A percentile compares a stretch with the other conserved stretches of the same genome.
phyloP scores from a whole-genome alignment of 176 grass and related monocot genomes.

The Areca catechu region DNA sequence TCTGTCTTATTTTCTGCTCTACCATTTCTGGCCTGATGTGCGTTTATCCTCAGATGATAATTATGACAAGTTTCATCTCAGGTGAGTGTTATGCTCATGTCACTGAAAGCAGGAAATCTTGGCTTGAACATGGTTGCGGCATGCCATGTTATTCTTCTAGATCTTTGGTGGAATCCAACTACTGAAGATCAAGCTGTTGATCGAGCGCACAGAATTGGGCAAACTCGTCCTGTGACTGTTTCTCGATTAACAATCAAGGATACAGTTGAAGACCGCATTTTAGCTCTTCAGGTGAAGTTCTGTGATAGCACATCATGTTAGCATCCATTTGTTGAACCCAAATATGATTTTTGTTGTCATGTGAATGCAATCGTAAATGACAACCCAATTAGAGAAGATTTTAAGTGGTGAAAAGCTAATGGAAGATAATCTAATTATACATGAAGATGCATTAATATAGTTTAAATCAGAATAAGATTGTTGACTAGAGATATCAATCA shows the following conservation, averaged over 20 bases:
- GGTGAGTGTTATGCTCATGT: slow-evolving; percentile 93
- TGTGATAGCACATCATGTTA: not conserved
- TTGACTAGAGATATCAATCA: too few relatives aligned
- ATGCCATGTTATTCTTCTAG: slow-evolving; percentile 88
- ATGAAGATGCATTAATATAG: too few relatives aligned
- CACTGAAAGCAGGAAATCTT: slow-evolving; percentile 83
- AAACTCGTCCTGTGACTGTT: slow-evolving; percentile 76
- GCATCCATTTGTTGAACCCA: not conserved
- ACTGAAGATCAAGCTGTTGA: slow-evolving; percentile 89
- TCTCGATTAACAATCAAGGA: slow-evolving; percentile 66
- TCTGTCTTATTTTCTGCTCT: not conserved
- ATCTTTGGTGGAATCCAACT: slow-evolving; percentile 94
- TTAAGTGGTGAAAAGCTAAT: too few relatives aligned
- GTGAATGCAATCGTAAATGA: too few relatives aligned
- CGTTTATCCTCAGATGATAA: too few relatives aligned
- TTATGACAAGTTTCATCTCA: slow-evolving; percentile 10
- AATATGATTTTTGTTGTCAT: too few relatives aligned
- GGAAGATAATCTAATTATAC: too few relatives aligned
- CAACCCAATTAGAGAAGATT: too few relatives aligned
- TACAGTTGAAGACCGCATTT: slow-evolving; percentile 87
- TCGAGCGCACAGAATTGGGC: slow-evolving; percentile 80
- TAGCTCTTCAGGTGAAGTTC: slow-evolving; percentile 69
- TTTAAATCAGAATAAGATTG: too few relatives aligned
- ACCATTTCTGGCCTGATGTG: not conserved
- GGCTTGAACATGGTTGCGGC: slow-evolving; percentile 92